These are phyloP conservation scores for Oryza meridionalis DNA, from an alignment of 176 grass and related monocot genomes.

Conservation along the genomic window DNA sequence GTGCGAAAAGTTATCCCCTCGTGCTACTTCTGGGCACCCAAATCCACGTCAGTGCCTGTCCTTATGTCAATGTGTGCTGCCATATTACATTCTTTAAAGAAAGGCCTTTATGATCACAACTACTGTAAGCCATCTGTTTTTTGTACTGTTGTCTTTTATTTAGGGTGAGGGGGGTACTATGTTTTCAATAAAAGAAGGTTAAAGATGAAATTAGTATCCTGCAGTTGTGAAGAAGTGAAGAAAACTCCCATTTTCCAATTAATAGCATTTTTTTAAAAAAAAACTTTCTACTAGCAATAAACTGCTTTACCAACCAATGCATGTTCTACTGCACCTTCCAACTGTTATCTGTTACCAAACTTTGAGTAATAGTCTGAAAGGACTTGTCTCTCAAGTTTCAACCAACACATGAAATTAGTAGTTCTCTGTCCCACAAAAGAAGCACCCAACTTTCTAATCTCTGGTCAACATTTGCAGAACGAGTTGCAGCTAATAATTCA, in stretches of 20 bases:
- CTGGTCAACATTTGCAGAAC: conserved; percentile 39
- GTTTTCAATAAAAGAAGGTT: neutral
- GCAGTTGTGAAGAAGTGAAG: conserved; percentile 9
- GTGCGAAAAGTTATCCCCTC: conserved; percentile 12
- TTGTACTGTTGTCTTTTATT: conserved; percentile 2
- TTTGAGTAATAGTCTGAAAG: conserved; percentile 33
- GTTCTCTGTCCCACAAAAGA: neutral
- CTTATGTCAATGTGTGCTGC: conserved; percentile 1
- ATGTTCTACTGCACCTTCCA: conserved; percentile 21
- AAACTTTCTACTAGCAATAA: neutral
- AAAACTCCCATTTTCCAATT: conserved; percentile 12
- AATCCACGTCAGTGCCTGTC: neutral
- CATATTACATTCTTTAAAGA: conserved; percentile 11
- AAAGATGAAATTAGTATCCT: conserved; percentile 8
- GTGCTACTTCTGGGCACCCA: conserved; percentile 23
- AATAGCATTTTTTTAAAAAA: neutral
- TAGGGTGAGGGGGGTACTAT: neutral
- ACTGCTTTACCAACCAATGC: conserved; percentile 12
- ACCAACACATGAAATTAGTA: conserved; percentile 11
- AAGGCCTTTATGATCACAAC: conserved; percentile 12
- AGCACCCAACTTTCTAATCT: conserved; percentile 3
- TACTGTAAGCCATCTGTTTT: conserved; percentile 13
- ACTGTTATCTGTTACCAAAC: conserved; percentile 47
- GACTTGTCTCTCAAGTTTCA: neutral
- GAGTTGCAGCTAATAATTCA: conserved; percentile 3